Conservation (phyloP, 331 rosid genomes). For the Rhamnella rubrinervis region DNA sequence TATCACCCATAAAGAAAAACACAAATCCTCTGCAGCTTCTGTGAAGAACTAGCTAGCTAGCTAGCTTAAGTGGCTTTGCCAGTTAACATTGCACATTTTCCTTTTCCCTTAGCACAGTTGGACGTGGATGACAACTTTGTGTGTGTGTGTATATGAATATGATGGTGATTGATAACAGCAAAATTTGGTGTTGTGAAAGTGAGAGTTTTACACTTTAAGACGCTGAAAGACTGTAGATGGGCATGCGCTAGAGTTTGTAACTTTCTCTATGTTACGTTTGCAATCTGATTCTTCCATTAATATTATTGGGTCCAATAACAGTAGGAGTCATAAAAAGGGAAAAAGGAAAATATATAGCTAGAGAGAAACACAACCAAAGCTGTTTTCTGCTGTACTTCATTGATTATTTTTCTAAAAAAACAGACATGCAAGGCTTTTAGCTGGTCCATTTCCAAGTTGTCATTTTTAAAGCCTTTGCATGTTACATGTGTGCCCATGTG, state of each 20-base stretch:
- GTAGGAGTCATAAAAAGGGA: not conserved
- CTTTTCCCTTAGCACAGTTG: not conserved
- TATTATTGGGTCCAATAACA: too few relatives aligned
- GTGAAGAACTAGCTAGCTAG: too few relatives aligned
- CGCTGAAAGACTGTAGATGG: not conserved
- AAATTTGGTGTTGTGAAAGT: not conserved
- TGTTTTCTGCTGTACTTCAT: constrained; percentile 28
- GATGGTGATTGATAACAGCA: not conserved
- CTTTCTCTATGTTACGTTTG: too few relatives aligned
- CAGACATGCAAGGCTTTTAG: not conserved
- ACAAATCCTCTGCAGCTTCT: too few relatives aligned
- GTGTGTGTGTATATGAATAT: too few relatives aligned
- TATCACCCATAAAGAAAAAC: not conserved
- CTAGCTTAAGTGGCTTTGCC: too few relatives aligned
- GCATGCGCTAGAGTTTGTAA: not conserved
- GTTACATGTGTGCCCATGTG: constrained; percentile 20
- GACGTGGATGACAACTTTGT: too few relatives aligned
- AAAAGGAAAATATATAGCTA: not conserved
- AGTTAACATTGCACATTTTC: not conserved
- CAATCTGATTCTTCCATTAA: too few relatives aligned
- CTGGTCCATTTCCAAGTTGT: constrained; percentile 17
- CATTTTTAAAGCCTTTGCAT: not conserved
- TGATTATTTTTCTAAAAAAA: not conserved
- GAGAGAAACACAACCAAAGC: constrained; percentile 10
- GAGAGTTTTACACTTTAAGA: not conserved